Conservation (phyloP, 306 rosid species). For the Cicer arietinum region DNA sequence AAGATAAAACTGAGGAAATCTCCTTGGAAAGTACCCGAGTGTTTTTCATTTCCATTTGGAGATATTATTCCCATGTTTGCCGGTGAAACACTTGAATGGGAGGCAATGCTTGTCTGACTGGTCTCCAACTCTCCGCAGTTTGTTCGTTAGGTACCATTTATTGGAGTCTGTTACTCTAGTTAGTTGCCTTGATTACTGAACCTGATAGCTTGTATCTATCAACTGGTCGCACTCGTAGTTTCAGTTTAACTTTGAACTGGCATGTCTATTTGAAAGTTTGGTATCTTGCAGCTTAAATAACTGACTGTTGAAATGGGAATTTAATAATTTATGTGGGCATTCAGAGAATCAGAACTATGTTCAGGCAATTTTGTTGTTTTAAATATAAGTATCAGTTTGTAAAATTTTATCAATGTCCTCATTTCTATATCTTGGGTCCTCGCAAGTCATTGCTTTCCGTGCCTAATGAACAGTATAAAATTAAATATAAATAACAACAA, state of each 20-base stretch:
- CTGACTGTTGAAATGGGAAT: constrained; percentile 9
- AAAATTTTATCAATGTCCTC: not conserved
- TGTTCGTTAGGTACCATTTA: not conserved
- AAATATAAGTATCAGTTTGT: constrained; percentile 6
- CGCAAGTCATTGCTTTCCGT: not conserved
- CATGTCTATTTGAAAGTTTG: not conserved
- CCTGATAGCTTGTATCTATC: not conserved
- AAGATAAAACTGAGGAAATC: constrained; percentile 70
- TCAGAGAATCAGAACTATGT: not conserved
- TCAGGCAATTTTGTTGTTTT: constrained; percentile 12
- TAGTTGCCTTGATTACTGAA: not conserved
- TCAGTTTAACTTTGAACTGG: not conserved
- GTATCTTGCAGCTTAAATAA: constrained; percentile 25
- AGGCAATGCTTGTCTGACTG: constrained; percentile 52
- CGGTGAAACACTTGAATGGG: constrained; percentile 83
- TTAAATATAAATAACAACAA: not conserved
- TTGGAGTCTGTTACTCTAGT: constrained; percentile 1
- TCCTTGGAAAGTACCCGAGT: constrained; percentile 79
- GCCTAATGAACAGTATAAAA: not conserved
- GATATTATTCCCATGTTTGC: constrained; percentile 88
- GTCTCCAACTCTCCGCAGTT: not conserved
- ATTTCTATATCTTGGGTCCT: not conserved
- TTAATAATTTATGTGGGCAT: not conserved
- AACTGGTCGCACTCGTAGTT: not conserved
- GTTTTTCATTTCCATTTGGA: constrained; percentile 70